Evolutionary conservation across 2,329 filamentous ascomycete genomes (phyloP).

Genomic region (Rhynchosporium secalis): DNA sequence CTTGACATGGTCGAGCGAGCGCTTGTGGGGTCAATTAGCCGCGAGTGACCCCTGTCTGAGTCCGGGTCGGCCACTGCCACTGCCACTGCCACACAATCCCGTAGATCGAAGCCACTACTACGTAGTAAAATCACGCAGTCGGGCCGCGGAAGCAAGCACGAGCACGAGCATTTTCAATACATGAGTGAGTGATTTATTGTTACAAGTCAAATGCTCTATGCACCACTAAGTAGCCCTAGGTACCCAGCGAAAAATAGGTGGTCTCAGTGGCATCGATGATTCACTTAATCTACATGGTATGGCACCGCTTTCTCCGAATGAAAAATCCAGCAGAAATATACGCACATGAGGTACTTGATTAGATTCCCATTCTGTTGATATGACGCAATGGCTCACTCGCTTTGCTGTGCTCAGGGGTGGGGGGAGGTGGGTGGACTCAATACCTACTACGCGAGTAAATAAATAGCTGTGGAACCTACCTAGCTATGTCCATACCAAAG

Average conservation of each 20-base stretch:
- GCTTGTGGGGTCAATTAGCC: slow-evolving; percentile 5
- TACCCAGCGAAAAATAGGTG: too few relatives aligned
- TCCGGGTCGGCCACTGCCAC: not conserved
- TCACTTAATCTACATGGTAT: too few relatives aligned
- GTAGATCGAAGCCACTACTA: not conserved
- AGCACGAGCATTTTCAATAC: not conserved
- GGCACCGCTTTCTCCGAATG: too few relatives aligned
- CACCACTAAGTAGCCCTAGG: not conserved
- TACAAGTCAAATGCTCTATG: not conserved
- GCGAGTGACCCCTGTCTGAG: not conserved
- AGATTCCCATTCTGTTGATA: not conserved
- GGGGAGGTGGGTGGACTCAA: not conserved
- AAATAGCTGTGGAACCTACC: not conserved
- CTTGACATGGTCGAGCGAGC: not conserved
- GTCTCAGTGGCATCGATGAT: too few relatives aligned
- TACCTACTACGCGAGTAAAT: not conserved
- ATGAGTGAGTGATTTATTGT: slow-evolving; percentile 13
- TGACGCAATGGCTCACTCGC: slow-evolving; percentile 15
- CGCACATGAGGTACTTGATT: not conserved
- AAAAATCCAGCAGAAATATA: not conserved
- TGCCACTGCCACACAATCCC: not conserved
- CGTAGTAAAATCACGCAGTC: slow-evolving; percentile 9
- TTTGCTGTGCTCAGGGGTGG: slow-evolving; percentile 2
- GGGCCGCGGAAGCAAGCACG: not conserved
- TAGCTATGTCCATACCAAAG: too few relatives aligned